Evolutionary conservation across 441 rosid species (phyloP), one percentile per base, ranked within the genome.

Genomic region (Pelargonium exstipulatum): DNA sequence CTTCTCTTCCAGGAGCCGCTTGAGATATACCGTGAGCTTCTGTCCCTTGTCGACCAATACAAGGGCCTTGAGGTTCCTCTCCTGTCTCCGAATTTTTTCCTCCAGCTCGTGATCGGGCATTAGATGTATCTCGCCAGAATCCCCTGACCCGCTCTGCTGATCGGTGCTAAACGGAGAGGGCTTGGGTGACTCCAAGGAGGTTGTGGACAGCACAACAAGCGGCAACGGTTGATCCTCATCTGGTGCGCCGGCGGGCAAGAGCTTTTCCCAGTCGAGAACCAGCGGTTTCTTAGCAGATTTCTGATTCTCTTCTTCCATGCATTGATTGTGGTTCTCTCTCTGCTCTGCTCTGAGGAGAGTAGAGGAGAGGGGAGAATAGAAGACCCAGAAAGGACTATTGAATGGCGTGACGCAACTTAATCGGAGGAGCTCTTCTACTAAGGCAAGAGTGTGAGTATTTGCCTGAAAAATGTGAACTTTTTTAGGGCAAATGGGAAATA

Each of bases 11-110:
- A 74, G 75, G 2, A 84, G 82, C 18, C 20, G 58, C 5, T 70
- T 63, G 73, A 90, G 67, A 42, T 0, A 20, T n/a, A 48, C 48
- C 5, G 71, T 75, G 35, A 87, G 66, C 82, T 68, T 90, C 60
- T 71, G 70, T 1, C 98, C 98, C 4, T 74, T 75, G 55, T 92
- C 98, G 0, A 69, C 72, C 77, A 93, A 77, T 0, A 0, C 20
- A 0, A 64, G 67, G 45, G 75, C 76, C 8, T 40, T 37, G 13
- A 83, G 22, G 24, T 40, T 61, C 2, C 16, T 0, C 48, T 14
- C 71, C n/a, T 67, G 69, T 29, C 92, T 83, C 64, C 24, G 63
- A 1, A 93, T 82, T 9, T 3, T 3, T 0, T 71, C 80, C n/a
- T 82, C 77, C 0, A 93, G 85, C 14, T 24, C 43, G 2, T 9